phyloP scores from a whole-genome alignment of 768 basidiomycete genomes.

The Auriculariales sp. region DNA sequence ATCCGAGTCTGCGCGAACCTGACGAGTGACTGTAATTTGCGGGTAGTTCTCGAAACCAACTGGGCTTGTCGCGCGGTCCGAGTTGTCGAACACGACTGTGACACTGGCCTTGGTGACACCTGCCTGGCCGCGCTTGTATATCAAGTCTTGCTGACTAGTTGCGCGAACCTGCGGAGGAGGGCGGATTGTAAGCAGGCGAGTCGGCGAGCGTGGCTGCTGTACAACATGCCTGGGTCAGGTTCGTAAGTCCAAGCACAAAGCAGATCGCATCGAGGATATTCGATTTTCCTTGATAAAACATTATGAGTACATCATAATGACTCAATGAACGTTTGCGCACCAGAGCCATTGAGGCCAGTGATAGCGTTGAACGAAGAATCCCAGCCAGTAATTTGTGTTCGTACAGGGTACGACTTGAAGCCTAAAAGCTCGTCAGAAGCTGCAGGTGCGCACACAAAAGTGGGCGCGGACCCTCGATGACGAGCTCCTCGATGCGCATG shows the following conservation, averaged over 20 bases:
- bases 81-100: conserved; percentile 97
- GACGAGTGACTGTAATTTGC: conserved; percentile 94
- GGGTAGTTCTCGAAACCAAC: conserved; percentile 63
- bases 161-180: conserved; percentile 61
- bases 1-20: conserved; percentile 33
- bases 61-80: conserved; percentile 72
- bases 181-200: conserved; percentile 4
- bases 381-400: conserved; percentile 94
- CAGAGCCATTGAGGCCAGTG: conserved; percentile 46
- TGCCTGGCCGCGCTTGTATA: conserved; percentile 98
- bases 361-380: conserved; percentile 98
- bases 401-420: conserved; percentile 95
- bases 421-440: conserved; percentile 27
- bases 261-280: conserved; percentile 99
- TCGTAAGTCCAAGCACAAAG: conserved; percentile 95
- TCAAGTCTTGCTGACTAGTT: conserved; percentile 90
- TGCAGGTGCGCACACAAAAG: too few relatives aligned
- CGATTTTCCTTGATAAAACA: conserved; percentile 66
- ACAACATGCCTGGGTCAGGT: conserved; percentile 75
- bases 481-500: conserved; percentile 92
- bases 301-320: conserved; percentile 39
- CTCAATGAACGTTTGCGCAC: conserved; percentile 9
- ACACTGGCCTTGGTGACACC: conserved; percentile 95
- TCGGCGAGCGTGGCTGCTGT: neutral
- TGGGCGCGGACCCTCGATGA: conserved; percentile 93